phyloP scores from a whole-genome alignment of 169 alveolate species.

The Cryptosporidium andersoni region DNA sequence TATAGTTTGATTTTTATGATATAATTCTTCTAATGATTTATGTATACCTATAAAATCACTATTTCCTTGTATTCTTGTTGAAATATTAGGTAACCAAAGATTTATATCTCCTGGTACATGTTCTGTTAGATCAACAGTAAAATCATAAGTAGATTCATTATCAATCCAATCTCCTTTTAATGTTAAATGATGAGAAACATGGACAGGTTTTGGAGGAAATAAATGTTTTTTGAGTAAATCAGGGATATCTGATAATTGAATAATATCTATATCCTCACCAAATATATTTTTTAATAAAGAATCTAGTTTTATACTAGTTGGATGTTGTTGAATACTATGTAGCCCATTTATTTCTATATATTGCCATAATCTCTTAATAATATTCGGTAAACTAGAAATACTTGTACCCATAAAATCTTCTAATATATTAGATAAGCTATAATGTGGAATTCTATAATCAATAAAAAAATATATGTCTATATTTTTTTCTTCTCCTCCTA shows the following conservation, averaged over 20 bases:
- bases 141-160: constrained; percentile 65
- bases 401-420: constrained; percentile 69
- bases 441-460: constrained; percentile 72
- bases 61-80: constrained; percentile 63
- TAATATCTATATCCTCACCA: constrained; percentile 3
- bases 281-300: constrained; percentile 11
- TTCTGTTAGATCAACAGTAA: constrained; percentile 61
- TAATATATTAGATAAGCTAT: constrained; percentile 59
- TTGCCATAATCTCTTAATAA: constrained; percentile 72
- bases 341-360: constrained; percentile 69
- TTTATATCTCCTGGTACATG: constrained; percentile 62
- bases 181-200: constrained; percentile 24
- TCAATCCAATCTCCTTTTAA: constrained; percentile 70
- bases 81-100: constrained; percentile 60
- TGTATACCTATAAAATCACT: constrained; percentile 36
- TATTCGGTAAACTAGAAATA: constrained; percentile 67
- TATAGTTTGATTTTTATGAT: constrained; percentile 55
- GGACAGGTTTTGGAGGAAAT: constrained; percentile 57
- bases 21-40: constrained; percentile 51
- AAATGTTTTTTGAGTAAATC: constrained; percentile 37
- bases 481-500: constrained; percentile 70
- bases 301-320: constrained; percentile 28
- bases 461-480: constrained; percentile 65
- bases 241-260: constrained; percentile 43
- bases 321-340: constrained; percentile 66